Conservation (phyloP, 2,329 filamentous ascomycete genomes). For the Colletotrichum aenigma region DNA sequence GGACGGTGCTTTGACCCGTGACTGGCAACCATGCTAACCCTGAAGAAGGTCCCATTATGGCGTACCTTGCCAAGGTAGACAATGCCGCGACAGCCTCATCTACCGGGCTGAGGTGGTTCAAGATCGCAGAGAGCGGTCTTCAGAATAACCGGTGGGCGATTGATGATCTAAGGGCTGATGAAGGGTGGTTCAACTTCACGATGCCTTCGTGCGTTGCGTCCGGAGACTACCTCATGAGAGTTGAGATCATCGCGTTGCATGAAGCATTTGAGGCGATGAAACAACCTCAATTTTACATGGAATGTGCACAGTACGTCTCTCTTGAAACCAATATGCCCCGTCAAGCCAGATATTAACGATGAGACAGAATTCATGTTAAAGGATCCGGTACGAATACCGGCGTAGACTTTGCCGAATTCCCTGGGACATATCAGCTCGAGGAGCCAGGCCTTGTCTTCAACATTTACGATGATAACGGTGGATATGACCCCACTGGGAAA, state of each 20-base stretch:
- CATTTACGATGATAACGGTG: conserved; percentile 29
- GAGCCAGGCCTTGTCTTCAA: conserved; percentile 36
- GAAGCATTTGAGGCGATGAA: conserved; percentile 23
- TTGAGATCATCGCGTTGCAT: conserved; percentile 46
- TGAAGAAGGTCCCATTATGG: conserved; percentile 45
- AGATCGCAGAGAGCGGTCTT: conserved; percentile 48
- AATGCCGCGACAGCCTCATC: conserved; percentile 45
- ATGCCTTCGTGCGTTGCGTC: conserved; percentile 41
- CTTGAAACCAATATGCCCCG: neutral
- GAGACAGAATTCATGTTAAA: conserved; percentile 35
- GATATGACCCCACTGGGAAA: conserved; percentile 25
- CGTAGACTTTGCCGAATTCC: conserved; percentile 34
- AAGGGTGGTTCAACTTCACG: conserved; percentile 36
- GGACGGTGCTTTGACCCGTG: neutral
- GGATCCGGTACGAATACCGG: conserved; percentile 29
- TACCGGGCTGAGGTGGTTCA: conserved; percentile 51
- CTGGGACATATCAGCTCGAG: conserved; percentile 35
- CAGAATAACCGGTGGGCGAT: conserved; percentile 31
- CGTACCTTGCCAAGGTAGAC: conserved; percentile 53
- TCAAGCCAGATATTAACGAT: conserved; percentile 21
- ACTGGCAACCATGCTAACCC: neutral
- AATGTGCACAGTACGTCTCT: conserved; percentile 24
- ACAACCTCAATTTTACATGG: conserved; percentile 27
- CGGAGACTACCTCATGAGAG: conserved; percentile 45
- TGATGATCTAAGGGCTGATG: conserved; percentile 17